phyloP scores from a whole-genome alignment of 768 basidiomycete genomes.

The Cyathus striatus region DNA sequence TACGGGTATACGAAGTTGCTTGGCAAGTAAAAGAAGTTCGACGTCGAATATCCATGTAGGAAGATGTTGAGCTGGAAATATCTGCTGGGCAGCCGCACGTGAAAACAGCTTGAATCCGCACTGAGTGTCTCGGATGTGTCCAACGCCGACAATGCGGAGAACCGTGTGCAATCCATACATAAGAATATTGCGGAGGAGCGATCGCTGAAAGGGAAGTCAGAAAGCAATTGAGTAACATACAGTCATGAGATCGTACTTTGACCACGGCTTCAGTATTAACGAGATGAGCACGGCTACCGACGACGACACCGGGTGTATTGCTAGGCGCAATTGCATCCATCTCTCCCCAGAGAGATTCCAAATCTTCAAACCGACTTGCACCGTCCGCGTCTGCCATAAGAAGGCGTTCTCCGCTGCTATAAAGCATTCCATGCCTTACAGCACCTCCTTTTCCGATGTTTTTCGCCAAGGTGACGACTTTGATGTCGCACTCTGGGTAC shows the following conservation, averaged over 20 bases:
- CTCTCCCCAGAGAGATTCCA: constrained; percentile 71
- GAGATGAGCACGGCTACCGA: constrained; percentile 90
- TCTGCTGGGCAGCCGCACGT: constrained; percentile 68
- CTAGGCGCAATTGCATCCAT: constrained; percentile 59
- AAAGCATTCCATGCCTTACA: constrained; percentile 87
- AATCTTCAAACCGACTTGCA: constrained; percentile 81
- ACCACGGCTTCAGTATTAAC: constrained; percentile 92
- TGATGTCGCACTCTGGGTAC: constrained; percentile 57
- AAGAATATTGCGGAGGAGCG: constrained; percentile 80
- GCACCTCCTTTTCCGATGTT: constrained; percentile 94
- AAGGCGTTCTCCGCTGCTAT: constrained; percentile 69
- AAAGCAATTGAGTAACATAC: too few relatives aligned
- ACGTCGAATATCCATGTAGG: constrained; percentile 97
- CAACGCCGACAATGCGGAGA: constrained; percentile 83
- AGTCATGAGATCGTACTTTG: constrained; percentile 50
- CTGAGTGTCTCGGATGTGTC: constrained; percentile 90
- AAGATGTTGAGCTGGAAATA: constrained; percentile 86
- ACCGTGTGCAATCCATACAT: constrained; percentile 94
- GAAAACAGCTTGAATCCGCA: constrained; percentile 98
- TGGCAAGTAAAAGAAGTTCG: constrained; percentile 83
- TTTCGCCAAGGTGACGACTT: constrained; percentile 69
- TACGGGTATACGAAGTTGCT: constrained; percentile 72
- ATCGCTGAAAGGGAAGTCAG: constrained; percentile 59
- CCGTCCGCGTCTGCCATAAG: constrained; percentile 96
- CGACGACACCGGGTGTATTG: constrained; percentile 56